Evolutionary conservation across 2,329 filamentous ascomycete genomes (phyloP).

Genomic region (Colletotrichum melonis): DNA sequence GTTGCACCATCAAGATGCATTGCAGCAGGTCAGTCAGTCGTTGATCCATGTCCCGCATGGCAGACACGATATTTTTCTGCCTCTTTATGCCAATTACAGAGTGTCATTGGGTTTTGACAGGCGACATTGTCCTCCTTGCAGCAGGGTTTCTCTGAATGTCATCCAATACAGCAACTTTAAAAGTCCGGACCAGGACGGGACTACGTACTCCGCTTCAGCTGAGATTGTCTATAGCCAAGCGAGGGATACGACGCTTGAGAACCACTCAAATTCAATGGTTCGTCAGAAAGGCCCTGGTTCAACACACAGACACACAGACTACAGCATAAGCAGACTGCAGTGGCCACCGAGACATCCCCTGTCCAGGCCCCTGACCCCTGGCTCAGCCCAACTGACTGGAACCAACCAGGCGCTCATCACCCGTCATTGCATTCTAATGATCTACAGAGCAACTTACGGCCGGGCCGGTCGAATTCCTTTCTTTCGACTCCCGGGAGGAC

Average conservation of each 20-base stretch:
- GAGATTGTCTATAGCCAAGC: conserved; percentile 19
- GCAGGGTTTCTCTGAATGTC: conserved; percentile 18
- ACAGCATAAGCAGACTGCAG: conserved; percentile 27
- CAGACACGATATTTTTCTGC: neutral
- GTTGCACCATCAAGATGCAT: neutral
- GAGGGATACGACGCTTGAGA: conserved; percentile 17
- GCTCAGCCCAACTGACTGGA: conserved; percentile 28
- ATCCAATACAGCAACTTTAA: neutral
- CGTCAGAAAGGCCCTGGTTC: neutral
- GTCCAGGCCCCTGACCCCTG: conserved; percentile 27
- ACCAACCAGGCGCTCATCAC: conserved; percentile 28
- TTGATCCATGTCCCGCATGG: neutral
- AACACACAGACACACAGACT: conserved; percentile 12
- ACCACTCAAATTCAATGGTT: conserved; percentile 5
- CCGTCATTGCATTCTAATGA: conserved; percentile 23
- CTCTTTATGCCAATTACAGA: neutral
- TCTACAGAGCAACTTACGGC: conserved; percentile 28
- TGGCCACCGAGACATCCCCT: conserved; percentile 17
- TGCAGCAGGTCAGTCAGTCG: neutral
- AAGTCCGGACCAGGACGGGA: conserved; percentile 2
- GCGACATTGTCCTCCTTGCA: neutral
- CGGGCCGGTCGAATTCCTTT: conserved; percentile 10
- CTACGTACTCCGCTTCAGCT: conserved; percentile 25
- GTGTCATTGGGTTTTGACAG: neutral
- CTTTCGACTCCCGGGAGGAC: neutral